Evolutionary conservation across 306 rosid species (phyloP), one percentile per base, ranked within the genome.

Genomic region (Cicer arietinum): DNA sequence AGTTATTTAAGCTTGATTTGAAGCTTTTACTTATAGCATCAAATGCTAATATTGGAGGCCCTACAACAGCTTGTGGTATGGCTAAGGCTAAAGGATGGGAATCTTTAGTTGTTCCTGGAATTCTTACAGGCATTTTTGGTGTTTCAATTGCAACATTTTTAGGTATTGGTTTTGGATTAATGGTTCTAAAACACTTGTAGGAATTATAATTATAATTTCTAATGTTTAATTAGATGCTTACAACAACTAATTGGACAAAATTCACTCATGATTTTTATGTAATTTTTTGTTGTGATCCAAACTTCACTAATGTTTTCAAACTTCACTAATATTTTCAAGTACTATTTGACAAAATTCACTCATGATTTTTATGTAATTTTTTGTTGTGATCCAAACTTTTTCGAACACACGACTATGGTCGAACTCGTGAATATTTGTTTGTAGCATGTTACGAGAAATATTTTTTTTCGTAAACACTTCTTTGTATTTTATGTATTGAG

Each of bases 51-150:
- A 73, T 92, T 40, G 96, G 96, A 53, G 92, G 94, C 65, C 97
- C 94, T 0, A 92, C 98, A 41, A 92, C 96, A 16, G 91, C 98
- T 14, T 86, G 94, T 83, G 91, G 94, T 25, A 90, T 92, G 98
- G 94, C 98, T 17, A 87, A 86, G 8, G 86, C 96, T 10, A 83
- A 87, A 78, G 89, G 91, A 4, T 90, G 92, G 92, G 80, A 80
- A 11, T 84, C 94, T 46, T 77, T 89, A 77, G 92, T 87, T 67
- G 92, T 89, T 86, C 92, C 91, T 81, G 89, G 83, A 63, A 84
- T 92, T 80, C 92, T 92, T 50, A 91, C 87, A 0, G 96, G 96
- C 74, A 86, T 83, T 66, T 90, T 86, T 54, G 94, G 98, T 6
- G 60, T 88, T 43, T 56, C 91, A 61, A 80, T 87, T 60, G 91